These are phyloP conservation scores for Coemansia sp. DNA, from an alignment of 192 early-diverging fungal genomes.

Conservation along the genomic window DNA sequence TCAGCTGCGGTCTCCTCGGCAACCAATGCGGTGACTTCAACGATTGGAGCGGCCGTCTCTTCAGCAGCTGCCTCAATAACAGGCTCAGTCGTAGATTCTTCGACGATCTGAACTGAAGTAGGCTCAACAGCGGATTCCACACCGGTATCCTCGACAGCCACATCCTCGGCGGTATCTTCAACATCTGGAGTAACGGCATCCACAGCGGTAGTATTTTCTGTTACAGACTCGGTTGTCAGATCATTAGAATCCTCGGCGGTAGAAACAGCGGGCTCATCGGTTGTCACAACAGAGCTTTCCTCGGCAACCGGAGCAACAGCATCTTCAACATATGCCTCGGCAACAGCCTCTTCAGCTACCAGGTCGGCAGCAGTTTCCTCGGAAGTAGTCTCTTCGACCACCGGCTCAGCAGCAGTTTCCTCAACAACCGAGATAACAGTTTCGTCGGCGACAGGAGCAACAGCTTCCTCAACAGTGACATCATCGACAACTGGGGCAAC, in stretches of 20 bases:
- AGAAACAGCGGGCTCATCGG: constrained; percentile 1
- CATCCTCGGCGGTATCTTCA: background rate
- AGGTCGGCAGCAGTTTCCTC: background rate
- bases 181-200: background rate
- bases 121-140: background rate
- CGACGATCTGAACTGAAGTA: background rate
- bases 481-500: no score
- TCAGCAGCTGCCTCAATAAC: background rate
- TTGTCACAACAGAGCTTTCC: background rate
- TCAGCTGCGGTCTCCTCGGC: background rate
- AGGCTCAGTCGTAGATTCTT: no score
- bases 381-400: background rate
- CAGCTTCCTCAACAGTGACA: background rate
- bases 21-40: background rate
- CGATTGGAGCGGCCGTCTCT: background rate
- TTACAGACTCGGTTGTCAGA: background rate
- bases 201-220: background rate
- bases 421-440: no score
- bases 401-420: no score
- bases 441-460: background rate
- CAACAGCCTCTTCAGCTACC: background rate
- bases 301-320: background rate
- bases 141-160: background rate
- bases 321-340: background rate
- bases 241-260: background rate